Conservation (phyloP, 2,329 filamentous ascomycete genomes). For the Phoma sp. region DNA sequence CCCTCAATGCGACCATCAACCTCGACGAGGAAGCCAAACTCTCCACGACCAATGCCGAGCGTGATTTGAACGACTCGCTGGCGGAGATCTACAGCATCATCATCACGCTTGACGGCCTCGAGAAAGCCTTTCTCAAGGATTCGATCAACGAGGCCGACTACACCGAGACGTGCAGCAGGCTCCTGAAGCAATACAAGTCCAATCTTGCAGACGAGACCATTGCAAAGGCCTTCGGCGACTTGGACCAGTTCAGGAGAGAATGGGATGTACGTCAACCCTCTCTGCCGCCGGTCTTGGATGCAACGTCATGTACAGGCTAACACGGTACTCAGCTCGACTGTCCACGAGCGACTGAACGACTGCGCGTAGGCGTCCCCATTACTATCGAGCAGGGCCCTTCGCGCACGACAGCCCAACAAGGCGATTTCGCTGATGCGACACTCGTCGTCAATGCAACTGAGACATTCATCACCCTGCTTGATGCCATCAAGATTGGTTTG, state of each 20-base stretch:
- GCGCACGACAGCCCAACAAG: slow-evolving; percentile 49
- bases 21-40: slow-evolving; percentile 97
- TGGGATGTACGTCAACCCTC: slow-evolving; percentile 75
- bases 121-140: slow-evolving; percentile 96
- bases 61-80: slow-evolving; percentile 92
- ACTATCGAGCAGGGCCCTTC: slow-evolving; percentile 69
- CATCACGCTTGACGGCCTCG: slow-evolving; percentile 90
- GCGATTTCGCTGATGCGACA: slow-evolving; percentile 58
- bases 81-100: slow-evolving; percentile 99
- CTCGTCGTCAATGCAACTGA: slow-evolving; percentile 91
- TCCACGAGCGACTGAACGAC: slow-evolving; percentile 88
- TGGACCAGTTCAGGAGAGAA: slow-evolving; percentile 88
- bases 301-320: slow-evolving; percentile 20
- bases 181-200: slow-evolving; percentile 96
- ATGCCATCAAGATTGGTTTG: slow-evolving; percentile 90
- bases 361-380: slow-evolving; percentile 90
- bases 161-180: slow-evolving; percentile 91
- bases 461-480: slow-evolving; percentile 97
- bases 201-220: slow-evolving; percentile 90
- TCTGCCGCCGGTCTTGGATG: not conserved
- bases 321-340: slow-evolving; percentile 75
- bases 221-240: slow-evolving; percentile 81
- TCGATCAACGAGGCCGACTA: slow-evolving; percentile 91
- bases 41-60: slow-evolving; percentile 82
- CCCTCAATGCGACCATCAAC: slow-evolving; percentile 86